Percentiles rank a stretch among this genome's conserved stretches.
Evolutionary conservation across 2,329 filamentous ascomycete species (phyloP).

Genomic region (Elsinoe batatas): DNA sequence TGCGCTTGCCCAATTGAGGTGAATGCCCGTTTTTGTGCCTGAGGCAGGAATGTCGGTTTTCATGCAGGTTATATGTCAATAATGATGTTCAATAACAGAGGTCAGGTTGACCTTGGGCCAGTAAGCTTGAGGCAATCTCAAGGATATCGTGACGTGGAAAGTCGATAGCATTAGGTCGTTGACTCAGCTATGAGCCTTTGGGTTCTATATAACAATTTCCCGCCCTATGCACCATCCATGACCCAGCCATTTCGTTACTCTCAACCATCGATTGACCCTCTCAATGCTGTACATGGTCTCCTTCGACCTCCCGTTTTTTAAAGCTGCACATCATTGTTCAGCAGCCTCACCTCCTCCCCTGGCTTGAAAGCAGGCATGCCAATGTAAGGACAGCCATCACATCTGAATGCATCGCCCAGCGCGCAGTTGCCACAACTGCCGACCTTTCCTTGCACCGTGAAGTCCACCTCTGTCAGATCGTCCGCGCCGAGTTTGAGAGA

Average conservation of each 20-base stretch:
- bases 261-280: not conserved
- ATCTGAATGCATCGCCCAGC: constrained; percentile 69
- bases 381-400: constrained; percentile 67
- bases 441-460: constrained; percentile 94
- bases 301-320: constrained; percentile 34
- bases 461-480: constrained; percentile 85
- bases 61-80: too few relatives aligned
- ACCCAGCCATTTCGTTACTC: not conserved
- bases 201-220: not conserved
- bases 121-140: too few relatives aligned
- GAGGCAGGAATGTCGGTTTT: not conserved
- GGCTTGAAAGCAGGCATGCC: constrained; percentile 94
- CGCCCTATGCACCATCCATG: not conserved
- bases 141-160: not conserved
- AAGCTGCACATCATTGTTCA: constrained; percentile 80
- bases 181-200: not conserved
- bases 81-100: too few relatives aligned
- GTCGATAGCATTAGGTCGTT: not conserved
- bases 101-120: too few relatives aligned
- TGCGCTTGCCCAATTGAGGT: not conserved
- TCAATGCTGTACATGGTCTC: not conserved
- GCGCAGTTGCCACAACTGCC: constrained; percentile 92
- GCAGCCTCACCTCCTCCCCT: constrained; percentile 80
- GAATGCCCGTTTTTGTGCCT: not conserved
- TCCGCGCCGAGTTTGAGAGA: constrained; percentile 62